A percentile compares a stretch with the other conserved stretches of the same genome.
Evolutionary conservation across 768 basidiomycete species (phyloP).

Genomic region (Clitopilus passeckerianus): DNA sequence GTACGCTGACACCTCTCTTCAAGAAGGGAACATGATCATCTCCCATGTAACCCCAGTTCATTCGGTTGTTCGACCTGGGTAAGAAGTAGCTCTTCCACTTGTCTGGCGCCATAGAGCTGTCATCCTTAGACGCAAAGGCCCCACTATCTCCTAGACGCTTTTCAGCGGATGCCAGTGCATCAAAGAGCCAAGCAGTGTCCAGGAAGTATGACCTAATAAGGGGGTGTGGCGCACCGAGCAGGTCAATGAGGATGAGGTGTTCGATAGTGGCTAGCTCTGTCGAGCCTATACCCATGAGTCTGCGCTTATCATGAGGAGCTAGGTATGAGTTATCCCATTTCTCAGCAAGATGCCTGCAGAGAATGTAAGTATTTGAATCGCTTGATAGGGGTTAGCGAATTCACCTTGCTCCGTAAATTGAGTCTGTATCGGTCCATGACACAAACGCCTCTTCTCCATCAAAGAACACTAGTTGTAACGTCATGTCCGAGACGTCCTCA

Average conservation of each 20-base stretch:
- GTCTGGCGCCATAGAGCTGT: conserved; percentile 38
- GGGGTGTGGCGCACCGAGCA: conserved; percentile 78
- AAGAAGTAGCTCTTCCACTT: conserved; percentile 66
- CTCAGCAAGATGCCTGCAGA: conserved; percentile 75
- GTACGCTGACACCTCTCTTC: conserved; percentile 71
- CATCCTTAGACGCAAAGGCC: conserved; percentile 46
- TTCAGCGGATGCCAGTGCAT: conserved; percentile 71
- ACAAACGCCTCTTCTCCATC: conserved; percentile 98
- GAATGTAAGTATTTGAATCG: background rate
- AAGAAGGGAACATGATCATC: conserved; percentile 97
- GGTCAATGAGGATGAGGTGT: conserved; percentile 88
- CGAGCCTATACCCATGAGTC: conserved; percentile 45
- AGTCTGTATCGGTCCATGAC: conserved; percentile 85
- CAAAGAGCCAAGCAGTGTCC: conserved; percentile 92
- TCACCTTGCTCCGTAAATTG: conserved; percentile 92
- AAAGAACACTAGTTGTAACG: conserved; percentile 90
- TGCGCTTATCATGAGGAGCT: conserved; percentile 51
- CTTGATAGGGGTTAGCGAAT: background rate
- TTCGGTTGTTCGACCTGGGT: conserved; percentile 33
- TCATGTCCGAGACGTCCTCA: conserved; percentile 79
- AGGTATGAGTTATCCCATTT: conserved; percentile 76
- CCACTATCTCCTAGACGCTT: conserved; percentile 60
- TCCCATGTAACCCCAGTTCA: conserved; percentile 58
- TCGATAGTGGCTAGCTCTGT: conserved; percentile 79
- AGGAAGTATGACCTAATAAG: conserved; percentile 75